A percentile compares a stretch with the other conserved stretches of the same genome.
Conservation (phyloP, 2,329 filamentous ascomycete genomes). For the Elsinoe fawcettii region DNA sequence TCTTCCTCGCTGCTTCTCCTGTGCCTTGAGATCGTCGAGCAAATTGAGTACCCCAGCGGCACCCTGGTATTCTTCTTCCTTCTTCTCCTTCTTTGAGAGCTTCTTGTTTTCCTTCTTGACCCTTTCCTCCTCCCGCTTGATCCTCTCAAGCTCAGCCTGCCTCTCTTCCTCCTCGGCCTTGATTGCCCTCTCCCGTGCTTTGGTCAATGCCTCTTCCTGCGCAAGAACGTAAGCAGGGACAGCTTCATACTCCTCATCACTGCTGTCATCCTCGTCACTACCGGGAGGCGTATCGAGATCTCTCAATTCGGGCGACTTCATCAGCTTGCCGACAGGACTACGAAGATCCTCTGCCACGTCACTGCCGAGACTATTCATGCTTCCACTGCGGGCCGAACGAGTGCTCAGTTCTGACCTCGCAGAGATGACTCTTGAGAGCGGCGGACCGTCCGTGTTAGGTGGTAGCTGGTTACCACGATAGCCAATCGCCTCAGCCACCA, state of each 20-base stretch:
- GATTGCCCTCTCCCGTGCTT: conserved; percentile 29
- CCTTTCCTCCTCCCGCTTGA: conserved; percentile 20
- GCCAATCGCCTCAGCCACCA: conserved; percentile 34
- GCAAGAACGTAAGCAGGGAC: conserved; percentile 24
- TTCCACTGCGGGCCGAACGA: conserved; percentile 37
- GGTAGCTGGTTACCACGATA: conserved; percentile 23
- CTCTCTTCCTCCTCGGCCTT: conserved; percentile 27
- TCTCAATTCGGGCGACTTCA: conserved; percentile 29
- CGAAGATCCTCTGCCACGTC: conserved; percentile 19
- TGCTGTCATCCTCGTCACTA: conserved; percentile 23
- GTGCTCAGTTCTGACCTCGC: conserved; percentile 21
- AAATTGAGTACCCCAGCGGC: conserved; percentile 29
- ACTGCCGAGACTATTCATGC: conserved; percentile 38
- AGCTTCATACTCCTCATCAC: conserved; percentile 19
- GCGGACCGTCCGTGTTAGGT: conserved; percentile 20
- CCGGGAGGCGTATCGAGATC: conserved; percentile 24
- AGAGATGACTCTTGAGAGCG: conserved; percentile 25
- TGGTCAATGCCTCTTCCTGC: conserved; percentile 28
- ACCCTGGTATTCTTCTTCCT: conserved; percentile 24
- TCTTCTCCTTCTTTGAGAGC: conserved; percentile 16
- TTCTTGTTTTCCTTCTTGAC: conserved; percentile 16
- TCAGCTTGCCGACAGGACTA: conserved; percentile 19
- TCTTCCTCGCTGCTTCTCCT: conserved; percentile 8
- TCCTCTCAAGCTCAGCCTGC: conserved; percentile 27
- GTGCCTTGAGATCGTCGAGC: conserved; percentile 20